These are phyloP conservation scores for Botryococcus braunii DNA, from an alignment of 163 green algal genomes.

Conservation along the genomic window DNA sequence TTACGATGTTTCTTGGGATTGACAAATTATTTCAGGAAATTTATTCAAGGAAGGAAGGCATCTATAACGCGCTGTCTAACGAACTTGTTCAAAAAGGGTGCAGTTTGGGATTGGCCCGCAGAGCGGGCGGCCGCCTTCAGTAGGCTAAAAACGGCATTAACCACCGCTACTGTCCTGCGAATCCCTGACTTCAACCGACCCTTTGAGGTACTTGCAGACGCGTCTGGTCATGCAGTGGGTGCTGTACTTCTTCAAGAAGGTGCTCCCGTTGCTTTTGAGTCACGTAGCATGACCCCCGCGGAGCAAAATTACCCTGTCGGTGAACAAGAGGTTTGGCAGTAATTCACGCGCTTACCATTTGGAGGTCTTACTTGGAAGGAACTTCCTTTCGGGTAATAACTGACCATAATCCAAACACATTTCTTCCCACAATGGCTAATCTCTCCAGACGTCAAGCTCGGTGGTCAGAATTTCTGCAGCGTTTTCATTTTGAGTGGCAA, in stretches of 20 bases:
- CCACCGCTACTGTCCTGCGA: conserved; percentile 15
- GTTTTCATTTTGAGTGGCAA: conserved; percentile 14
- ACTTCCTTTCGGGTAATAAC: conserved; percentile 21
- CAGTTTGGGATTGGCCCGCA: background rate
- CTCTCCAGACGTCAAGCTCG: no score
- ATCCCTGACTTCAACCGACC: conserved; percentile 17
- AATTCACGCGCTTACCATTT: conserved; percentile 24
- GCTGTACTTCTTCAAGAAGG: conserved; percentile 39
- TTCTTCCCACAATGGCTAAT: conserved; percentile 10
- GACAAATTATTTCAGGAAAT: no score
- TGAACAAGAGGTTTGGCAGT: conserved; percentile 43
- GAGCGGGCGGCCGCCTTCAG: conserved; percentile 22
- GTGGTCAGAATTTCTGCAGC: conserved; percentile 13
- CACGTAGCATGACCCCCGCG: no score
- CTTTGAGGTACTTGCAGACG: conserved; percentile 25
- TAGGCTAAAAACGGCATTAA: conserved; percentile 13
- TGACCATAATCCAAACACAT: conserved; percentile 29
- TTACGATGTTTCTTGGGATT: no score
- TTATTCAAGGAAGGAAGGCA: no score
- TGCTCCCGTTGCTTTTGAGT: no score
- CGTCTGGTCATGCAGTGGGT: conserved; percentile 29
- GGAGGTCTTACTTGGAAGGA: conserved; percentile 44
- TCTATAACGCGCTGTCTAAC: background rate
- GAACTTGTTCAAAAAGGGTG: no score
- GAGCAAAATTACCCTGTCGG: no score